Evolutionary conservation across 2,329 filamentous ascomycete genomes (phyloP).

Genomic region (Iodosphaeria phyllophila): DNA sequence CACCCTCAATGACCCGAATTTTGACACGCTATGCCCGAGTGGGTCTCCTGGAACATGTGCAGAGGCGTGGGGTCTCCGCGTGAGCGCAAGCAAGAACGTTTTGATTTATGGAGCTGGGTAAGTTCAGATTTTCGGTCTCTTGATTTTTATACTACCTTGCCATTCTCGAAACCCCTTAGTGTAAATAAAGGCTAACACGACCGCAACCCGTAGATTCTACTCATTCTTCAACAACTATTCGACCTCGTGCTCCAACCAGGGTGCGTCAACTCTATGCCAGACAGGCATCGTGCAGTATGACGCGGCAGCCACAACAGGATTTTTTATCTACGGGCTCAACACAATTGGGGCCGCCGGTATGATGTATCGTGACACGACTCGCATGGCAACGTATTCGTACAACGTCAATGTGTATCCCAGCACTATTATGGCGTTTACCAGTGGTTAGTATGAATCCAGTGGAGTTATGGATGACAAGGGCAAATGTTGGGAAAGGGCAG

Average conservation of each 20-base stretch:
- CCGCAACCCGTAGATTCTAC: conserved; percentile 26
- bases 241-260: conserved; percentile 23
- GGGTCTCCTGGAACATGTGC: too few relatives aligned
- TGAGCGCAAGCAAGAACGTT: conserved; percentile 35
- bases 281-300: conserved; percentile 23
- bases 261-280: conserved; percentile 25
- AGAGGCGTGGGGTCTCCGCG: conserved; percentile 46
- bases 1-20: conserved; percentile 24
- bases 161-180: too few relatives aligned
- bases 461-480: too few relatives aligned
- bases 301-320: conserved; percentile 10
- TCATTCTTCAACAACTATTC: conserved; percentile 49
- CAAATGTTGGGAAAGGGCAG: too few relatives aligned
- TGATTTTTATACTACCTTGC: too few relatives aligned
- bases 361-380: too few relatives aligned
- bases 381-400: too few relatives aligned
- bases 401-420: too few relatives aligned
- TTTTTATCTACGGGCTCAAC: conserved; percentile 25
- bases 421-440: too few relatives aligned
- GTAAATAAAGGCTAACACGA: not conserved
- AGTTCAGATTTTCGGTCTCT: conserved; percentile 2
- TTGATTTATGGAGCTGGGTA: conserved; percentile 41
- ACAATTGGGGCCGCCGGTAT: conserved; percentile 23
- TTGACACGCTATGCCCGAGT: conserved; percentile 24
- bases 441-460: too few relatives aligned